Conservation (phyloP, 768 basidiomycete genomes). For the Xerocomus spinulosus region DNA sequence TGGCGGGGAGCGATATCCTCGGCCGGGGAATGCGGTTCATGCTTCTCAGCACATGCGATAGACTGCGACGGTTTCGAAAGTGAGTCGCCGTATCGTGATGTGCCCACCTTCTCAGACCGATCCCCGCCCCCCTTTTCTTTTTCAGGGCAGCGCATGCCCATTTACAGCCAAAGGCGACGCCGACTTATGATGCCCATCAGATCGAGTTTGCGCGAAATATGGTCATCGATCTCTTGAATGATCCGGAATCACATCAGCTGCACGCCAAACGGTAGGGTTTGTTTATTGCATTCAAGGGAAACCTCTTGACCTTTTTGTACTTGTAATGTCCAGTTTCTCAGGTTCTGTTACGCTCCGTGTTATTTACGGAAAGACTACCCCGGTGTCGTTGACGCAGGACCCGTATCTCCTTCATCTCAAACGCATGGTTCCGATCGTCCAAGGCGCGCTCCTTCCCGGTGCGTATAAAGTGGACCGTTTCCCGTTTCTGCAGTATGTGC, state of each 20-base stretch:
- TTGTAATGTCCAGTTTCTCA: constrained; percentile 17
- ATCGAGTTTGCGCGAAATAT: constrained; percentile 31
- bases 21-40: constrained; percentile 56
- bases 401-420: constrained; percentile 27
- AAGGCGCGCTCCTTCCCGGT: constrained; percentile 30
- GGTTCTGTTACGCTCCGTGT: constrained; percentile 25
- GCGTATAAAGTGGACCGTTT: constrained; percentile 33
- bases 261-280: constrained; percentile 35
- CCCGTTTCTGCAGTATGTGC: constrained; percentile 43
- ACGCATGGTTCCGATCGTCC: constrained; percentile 27
- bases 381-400: constrained; percentile 13
- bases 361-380: constrained; percentile 26
- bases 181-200: constrained; percentile 44
- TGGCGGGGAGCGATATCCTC: constrained; percentile 54
- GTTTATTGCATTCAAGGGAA: constrained; percentile 5
- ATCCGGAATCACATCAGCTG: constrained; percentile 20
- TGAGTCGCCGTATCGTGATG: constrained; percentile 7
- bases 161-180: constrained; percentile 46
- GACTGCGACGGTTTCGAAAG: constrained; percentile 56
- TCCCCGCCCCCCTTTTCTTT: too few relatives aligned
- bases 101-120: not conserved
- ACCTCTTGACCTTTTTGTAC: rapidly evolving
- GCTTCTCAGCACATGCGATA: constrained; percentile 48
- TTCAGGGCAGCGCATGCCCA: constrained; percentile 49
- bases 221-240: constrained; percentile 19